These are phyloP conservation scores for Chlamydomonas sphaeroides DNA, from an alignment of 139 green algal species.

Conservation along the genomic window DNA sequence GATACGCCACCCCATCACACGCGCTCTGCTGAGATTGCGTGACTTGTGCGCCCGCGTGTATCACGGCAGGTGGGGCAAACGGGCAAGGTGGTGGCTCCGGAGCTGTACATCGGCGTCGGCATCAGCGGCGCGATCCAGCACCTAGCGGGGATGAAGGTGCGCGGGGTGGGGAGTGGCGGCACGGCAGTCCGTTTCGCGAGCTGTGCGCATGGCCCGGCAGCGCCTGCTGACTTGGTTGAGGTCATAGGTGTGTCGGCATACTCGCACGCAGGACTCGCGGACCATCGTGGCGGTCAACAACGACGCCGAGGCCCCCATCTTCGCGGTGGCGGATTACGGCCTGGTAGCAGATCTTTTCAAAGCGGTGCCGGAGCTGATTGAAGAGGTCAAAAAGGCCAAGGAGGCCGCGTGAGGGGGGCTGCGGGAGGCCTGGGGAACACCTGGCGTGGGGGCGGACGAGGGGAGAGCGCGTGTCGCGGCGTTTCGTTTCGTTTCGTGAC, in stretches of 20 bases:
- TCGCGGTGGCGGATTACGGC: slow-evolving; percentile 89
- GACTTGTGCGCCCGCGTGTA: too few species aligned
- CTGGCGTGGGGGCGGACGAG: too few species aligned
- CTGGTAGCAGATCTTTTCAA: slow-evolving; percentile 88
- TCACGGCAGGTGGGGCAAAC: slow-evolving; percentile 96
- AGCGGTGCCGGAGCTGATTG: slow-evolving; percentile 79
- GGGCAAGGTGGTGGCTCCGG: slow-evolving; percentile 93
- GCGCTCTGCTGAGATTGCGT: too few species aligned
- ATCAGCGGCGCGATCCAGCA: slow-evolving; percentile 97
- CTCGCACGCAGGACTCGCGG: slow-evolving; percentile 89
- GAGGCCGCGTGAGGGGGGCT: too few species aligned
- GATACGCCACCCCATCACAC: too few species aligned
- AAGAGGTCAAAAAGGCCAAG: slow-evolving; percentile 63
- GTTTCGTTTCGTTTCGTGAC: too few species aligned
- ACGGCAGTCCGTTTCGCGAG: too few species aligned
- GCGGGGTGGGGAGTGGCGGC: background rate
- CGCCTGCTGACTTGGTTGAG: too few species aligned
- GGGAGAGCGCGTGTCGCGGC: too few species aligned
- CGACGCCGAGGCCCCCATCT: slow-evolving; percentile 89
- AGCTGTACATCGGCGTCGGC: slow-evolving; percentile 94
- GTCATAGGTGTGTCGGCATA: too few species aligned
- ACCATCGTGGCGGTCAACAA: slow-evolving; percentile 95
- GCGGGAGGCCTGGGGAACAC: too few species aligned
- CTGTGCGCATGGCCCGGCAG: too few species aligned
- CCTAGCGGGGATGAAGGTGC: slow-evolving; percentile 83